Evolutionary conservation across 73 alveolate species (phyloP).

Genomic region (Paramecium tetraurelia): DNA sequence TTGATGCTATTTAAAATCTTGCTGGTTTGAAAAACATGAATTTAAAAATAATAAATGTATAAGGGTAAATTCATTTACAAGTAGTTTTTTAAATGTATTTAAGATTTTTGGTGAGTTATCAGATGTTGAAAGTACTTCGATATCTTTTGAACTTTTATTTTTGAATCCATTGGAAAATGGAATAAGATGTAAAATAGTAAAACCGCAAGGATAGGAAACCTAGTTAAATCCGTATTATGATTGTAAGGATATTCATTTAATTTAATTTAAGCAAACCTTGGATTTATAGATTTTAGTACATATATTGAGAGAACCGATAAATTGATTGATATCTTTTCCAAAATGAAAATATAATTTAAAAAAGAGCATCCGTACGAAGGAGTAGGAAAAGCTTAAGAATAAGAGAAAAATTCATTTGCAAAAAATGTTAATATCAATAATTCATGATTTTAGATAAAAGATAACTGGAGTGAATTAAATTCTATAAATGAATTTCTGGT

Average conservation of each 20-base stretch:
- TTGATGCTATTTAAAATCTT: not conserved
- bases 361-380: not conserved
- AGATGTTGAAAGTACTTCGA: not conserved
- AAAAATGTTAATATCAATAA: not conserved
- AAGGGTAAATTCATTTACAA: not conserved
- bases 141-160: not conserved
- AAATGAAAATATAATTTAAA: not conserved
- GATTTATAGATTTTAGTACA: not conserved
- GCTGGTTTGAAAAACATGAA: not conserved
- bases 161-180: not conserved
- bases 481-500: not conserved
- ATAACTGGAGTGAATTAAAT: not conserved
- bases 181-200: not conserved
- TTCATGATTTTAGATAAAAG: not conserved
- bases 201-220: not conserved
- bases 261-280: not conserved
- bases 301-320: not conserved
- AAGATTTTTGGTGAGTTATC: not conserved
- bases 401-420: not conserved
- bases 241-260: not conserved
- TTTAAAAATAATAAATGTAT: not conserved
- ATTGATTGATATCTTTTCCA: not conserved
- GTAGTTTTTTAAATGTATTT: not conserved
- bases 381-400: not conserved
- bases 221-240: not conserved